Conservation (phyloP, 2,329 filamentous ascomycete species). For the Fusarium temperatum region DNA sequence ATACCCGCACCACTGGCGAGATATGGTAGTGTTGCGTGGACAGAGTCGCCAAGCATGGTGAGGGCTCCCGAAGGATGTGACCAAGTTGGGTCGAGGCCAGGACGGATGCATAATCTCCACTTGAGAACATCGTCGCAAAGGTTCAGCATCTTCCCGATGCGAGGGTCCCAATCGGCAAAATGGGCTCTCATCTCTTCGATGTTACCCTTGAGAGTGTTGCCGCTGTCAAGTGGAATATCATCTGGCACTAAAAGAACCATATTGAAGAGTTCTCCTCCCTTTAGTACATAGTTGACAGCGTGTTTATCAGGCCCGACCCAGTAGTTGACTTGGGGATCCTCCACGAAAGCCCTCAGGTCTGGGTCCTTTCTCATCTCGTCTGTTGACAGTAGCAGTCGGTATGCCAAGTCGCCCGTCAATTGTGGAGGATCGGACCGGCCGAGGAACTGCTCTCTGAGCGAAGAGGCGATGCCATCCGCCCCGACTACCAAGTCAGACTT, state of each 20-base stretch:
- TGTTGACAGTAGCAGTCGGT: slow-evolving; percentile 60
- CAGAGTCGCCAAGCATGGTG: slow-evolving; percentile 1
- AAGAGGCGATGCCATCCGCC: not conserved
- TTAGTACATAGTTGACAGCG: slow-evolving; percentile 58
- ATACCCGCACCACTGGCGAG: not conserved
- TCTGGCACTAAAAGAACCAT: slow-evolving; percentile 1
- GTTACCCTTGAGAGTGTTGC: not conserved
- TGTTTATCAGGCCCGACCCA: slow-evolving; percentile 64
- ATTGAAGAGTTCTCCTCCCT: slow-evolving; percentile 37
- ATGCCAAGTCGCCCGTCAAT: slow-evolving; percentile 64
- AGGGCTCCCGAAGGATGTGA: slow-evolving; percentile 57
- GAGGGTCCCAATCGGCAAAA: slow-evolving; percentile 67
- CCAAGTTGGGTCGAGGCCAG: slow-evolving; percentile 61
- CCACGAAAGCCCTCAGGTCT: slow-evolving; percentile 55
- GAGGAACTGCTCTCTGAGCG: slow-evolving; percentile 2
- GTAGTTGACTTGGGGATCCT: slow-evolving; percentile 60
- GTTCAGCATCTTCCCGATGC: slow-evolving; percentile 62
- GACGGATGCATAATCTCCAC: slow-evolving; percentile 68
- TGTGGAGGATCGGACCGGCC: not conserved
- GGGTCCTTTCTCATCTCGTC: slow-evolving; percentile 57
- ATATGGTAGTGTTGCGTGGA: not conserved
- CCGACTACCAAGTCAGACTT: not conserved
- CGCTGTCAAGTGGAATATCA: not conserved
- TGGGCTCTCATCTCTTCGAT: slow-evolving; percentile 57
- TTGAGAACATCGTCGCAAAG: slow-evolving; percentile 68